Evolutionary conservation across 2,329 filamentous ascomycete species (phyloP).

Genomic region (Leptographium lundbergii): DNA sequence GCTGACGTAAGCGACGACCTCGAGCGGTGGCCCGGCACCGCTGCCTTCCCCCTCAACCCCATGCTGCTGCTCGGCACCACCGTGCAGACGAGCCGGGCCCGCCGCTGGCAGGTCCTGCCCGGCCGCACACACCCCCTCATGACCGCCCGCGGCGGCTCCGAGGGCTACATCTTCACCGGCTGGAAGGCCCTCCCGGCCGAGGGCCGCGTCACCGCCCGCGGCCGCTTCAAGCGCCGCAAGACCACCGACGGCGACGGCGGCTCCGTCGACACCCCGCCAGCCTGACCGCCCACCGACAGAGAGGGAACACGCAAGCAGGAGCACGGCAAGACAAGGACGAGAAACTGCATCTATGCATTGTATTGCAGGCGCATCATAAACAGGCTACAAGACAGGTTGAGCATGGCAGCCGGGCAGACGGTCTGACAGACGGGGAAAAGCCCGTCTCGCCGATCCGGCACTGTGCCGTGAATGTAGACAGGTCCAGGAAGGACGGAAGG

Average conservation of each 20-base stretch:
- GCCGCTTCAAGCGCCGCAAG: constrained; percentile 59
- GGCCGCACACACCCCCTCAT: constrained; percentile 88
- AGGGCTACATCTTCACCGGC: constrained; percentile 82
- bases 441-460: no score
- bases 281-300: no score
- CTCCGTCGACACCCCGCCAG: no score
- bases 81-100: constrained; percentile 67
- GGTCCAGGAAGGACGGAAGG: neutral
- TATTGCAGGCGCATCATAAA: neutral
- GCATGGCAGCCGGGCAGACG: no score
- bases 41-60: constrained; percentile 80
- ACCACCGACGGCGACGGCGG: neutral
- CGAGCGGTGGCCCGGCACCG: constrained; percentile 42
- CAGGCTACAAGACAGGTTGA: no score
- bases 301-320: neutral
- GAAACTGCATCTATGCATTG: neutral
- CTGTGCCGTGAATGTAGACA: no score
- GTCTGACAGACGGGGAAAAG: neutral
- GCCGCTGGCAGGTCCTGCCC: constrained; percentile 83
- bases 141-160: constrained; percentile 75
- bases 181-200: constrained; percentile 69
- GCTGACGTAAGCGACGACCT: constrained; percentile 27
- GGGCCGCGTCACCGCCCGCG: constrained; percentile 70
- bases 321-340: neutral
- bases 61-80: constrained; percentile 66